Base-by-base conservation (phyloP, 1,284 basidiomycete species). In the Ganoderma lingzhi region DNA sequence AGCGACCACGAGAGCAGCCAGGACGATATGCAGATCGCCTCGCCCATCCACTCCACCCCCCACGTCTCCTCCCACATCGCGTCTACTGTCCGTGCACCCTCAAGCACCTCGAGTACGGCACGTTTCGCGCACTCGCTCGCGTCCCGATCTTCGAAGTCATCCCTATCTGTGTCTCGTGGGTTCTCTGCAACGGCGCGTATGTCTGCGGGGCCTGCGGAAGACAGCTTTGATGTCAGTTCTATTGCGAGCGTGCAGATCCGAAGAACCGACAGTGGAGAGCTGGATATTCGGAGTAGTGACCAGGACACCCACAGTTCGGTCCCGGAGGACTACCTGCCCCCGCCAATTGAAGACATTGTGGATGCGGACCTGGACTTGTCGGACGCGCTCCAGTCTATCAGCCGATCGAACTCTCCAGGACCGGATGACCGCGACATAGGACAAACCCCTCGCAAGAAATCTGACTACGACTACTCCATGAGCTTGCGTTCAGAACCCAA, bases 61-160 rank as follows among this genome's bases (percentile, higher is more conserved):
- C 83, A 86, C 0, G 77, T 82, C 9, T 84, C 85, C 0, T 77
- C 77, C 6, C 83, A 87, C 66, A 81, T 81, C 14, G 84, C 78
- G 32, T 77, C 86, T 2, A 87, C 88, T 0, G 81, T 88, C 35
- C 84, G 86, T 55, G 80, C 85, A 0, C 82, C 86, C 41, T 85
- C 87, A 0, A 90, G 88, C 74, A 84, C 87, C 12, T 85, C 85
- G 3, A 92, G 91, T 74, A 86, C 90, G 1, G 84, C 86, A n/a
- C 86, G 92, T n/a, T 93, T 93, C 76, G 90, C 91, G 0, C 85
- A 85, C 63, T 93, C 93, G 1, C 85, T 93, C 66, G 85, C 86
- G 55, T 78, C 79, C 74, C 71, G 82, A 76, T 75, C 82, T 66
- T 63, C 82, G 79, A 67, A 83, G 79, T 77, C 78, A 17, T 77